Base-by-base conservation (phyloP, 192 early-diverging fungal species). In the Anaeromyces robustus region DNA sequence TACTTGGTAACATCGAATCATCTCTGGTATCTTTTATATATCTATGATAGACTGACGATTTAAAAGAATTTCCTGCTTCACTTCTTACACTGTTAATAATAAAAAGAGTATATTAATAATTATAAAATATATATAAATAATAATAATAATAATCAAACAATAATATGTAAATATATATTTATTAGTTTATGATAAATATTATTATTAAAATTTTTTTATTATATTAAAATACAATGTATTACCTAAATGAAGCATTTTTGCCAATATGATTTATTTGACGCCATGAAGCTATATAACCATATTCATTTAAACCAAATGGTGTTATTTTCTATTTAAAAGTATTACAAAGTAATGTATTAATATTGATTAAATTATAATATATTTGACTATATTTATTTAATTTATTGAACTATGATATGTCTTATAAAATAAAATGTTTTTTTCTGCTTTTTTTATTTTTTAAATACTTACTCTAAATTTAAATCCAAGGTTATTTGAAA, bases 31-130 rank as follows among this genome's bases (percentile, higher is more conserved):
- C 97, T 77, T 86, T 82, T 0, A 88, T 81, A 81, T 90, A 89
- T 78, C 88, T 86, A 85, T 95, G 91, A 13, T 85, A 84, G 19
- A 97, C 41, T 1, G 94, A 87, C 9, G 94, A 92, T 84, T 99
- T 99, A 78, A 95, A 86, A 29, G 92, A 89, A 84, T 97, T 94
- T 19, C 94, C 96, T 18, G 92, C 94, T 29, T 93, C 92, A 77
- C 90, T 85, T 22, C 95, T 91, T 80, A 97, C 86, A 78, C 90
- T 91, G 41, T 30, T 28, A 80, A 83, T 39, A 85, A 86, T 6
- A 79, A 5, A 0, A 85, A 19, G 16, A 39, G 86, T 1, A 81
- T 11, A 78, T 78, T 30, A 26, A 80, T 39, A 77, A 78, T 29
- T 17, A 16, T 32, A 16, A 18, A 16, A 80, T 81, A n/a, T 28